These are phyloP conservation scores for Erythrophleum ivorense DNA, from an alignment of 331 rosid genomes.

Conservation along the genomic window DNA sequence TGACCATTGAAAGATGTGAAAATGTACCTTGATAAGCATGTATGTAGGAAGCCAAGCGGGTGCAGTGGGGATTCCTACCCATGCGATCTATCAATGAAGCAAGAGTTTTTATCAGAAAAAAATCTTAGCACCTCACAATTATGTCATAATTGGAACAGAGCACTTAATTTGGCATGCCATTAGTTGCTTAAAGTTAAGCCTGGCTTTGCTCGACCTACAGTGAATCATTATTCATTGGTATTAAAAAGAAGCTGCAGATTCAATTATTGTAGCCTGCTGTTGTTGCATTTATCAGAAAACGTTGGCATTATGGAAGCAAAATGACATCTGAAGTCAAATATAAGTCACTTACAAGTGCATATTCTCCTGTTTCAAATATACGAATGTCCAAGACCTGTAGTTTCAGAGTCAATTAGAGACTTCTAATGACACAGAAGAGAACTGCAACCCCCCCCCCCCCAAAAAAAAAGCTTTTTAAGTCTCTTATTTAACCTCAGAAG, in stretches of 20 bases:
- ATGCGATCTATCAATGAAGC: slow-evolving; percentile 64
- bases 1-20: slow-evolving; percentile 14
- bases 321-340: background rate
- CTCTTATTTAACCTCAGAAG: no score
- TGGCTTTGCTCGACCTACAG: slow-evolving; percentile 12
- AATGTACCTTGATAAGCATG: slow-evolving; percentile 87
- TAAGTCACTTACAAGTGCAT: slow-evolving; percentile 77
- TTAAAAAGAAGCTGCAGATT: background rate
- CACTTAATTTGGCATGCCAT: background rate
- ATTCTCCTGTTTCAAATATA: slow-evolving; percentile 86
- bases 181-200: no score
- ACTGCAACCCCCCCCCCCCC: background rate
- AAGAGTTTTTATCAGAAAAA: slow-evolving; percentile 11
- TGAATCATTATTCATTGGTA: slow-evolving; percentile 9
- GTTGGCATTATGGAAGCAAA: background rate
- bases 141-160: slow-evolving; percentile 11
- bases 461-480: no score
- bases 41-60: slow-evolving; percentile 99
- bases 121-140: background rate
- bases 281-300: background rate
- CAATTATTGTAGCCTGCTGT: background rate
- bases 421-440: background rate
- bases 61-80: slow-evolving; percentile 97
- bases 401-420: background rate
- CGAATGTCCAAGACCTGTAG: slow-evolving; percentile 85